phyloP scores from a whole-genome alignment of 306 rosid genomes.

The Vigna angularis region DNA sequence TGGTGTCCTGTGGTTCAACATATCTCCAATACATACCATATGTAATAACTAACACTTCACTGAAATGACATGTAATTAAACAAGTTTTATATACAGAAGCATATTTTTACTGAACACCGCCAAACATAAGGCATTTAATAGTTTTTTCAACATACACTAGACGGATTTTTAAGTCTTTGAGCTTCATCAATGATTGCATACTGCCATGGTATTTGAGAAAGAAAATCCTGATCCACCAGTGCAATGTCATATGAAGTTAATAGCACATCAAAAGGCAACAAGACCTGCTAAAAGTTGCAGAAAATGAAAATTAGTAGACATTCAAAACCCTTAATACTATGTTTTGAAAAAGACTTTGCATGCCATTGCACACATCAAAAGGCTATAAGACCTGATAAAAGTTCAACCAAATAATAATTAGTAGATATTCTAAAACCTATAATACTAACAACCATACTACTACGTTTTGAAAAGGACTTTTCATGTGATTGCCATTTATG shows the following conservation, averaged over 20 bases:
- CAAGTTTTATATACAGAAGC: conserved; percentile 10
- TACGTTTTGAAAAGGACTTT: background rate
- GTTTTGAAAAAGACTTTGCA: background rate
- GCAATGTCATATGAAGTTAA: conserved; percentile 91
- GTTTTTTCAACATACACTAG: conserved; percentile 72
- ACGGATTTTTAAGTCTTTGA: conserved; percentile 91
- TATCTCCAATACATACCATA: background rate
- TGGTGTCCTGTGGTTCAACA: too few species aligned
- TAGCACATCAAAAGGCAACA: conserved; percentile 82
- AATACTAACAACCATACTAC: too few species aligned
- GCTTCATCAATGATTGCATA: conserved; percentile 94
- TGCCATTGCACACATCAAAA: conserved; percentile 59
- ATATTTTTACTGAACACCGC: conserved; percentile 23
- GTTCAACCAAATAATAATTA: conserved; percentile 38
- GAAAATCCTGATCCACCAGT: conserved; percentile 90
- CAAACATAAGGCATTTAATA: conserved; percentile 11
- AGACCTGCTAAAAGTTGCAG: conserved; percentile 59
- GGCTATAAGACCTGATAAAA: conserved; percentile 71
- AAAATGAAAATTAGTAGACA: conserved; percentile 36
- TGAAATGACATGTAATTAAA: background rate
- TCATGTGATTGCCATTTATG: background rate
- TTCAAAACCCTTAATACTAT: too few species aligned
- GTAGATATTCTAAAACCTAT: background rate
- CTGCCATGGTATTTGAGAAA: conserved; percentile 95
- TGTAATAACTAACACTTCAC: conserved; percentile 23